phyloP scores from a whole-genome alignment of 768 basidiomycete species.

The Xerocomus potaroensis region DNA sequence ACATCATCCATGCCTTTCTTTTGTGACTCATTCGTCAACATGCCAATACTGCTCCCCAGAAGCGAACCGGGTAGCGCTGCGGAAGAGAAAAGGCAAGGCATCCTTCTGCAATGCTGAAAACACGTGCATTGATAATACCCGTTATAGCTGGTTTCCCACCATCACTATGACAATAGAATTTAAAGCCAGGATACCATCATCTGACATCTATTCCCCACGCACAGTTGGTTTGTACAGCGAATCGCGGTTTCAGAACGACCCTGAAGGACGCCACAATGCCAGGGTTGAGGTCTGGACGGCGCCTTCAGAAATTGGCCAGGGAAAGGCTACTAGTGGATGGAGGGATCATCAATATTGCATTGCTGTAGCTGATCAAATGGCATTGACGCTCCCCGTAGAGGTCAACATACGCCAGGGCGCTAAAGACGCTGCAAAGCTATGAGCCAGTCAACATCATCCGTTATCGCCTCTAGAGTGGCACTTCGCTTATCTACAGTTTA shows the following conservation, averaged over 20 bases:
- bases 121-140: not conserved
- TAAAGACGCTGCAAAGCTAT: conserved; percentile 21
- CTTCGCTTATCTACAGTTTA: not conserved
- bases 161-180: conserved; percentile 59
- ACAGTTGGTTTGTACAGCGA: conserved; percentile 56
- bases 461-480: not conserved
- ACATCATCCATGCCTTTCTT: conserved; percentile 50
- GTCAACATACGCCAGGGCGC: conserved; percentile 24
- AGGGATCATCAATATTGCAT: conserved; percentile 61
- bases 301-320: conserved; percentile 50
- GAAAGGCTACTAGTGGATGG: conserved; percentile 44
- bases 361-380: conserved; percentile 59
- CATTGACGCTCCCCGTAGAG: conserved; percentile 38
- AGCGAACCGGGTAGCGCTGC: conserved; percentile 35
- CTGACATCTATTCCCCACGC: conserved; percentile 38
- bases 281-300: conserved; percentile 67
- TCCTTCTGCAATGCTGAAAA: not conserved
- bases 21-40: conserved; percentile 48
- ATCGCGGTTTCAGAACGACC: conserved; percentile 49
- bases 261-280: conserved; percentile 52
- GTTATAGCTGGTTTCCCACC: conserved; percentile 57
- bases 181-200: conserved; percentile 54
- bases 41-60: conserved; percentile 45
- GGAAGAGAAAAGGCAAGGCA: conserved; percentile 12
- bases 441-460: not conserved